Evolutionary conservation across 768 basidiomycete species (phyloP), one percentile per base, ranked within the genome.

Genomic region (Plicaturopsis crispa): DNA sequence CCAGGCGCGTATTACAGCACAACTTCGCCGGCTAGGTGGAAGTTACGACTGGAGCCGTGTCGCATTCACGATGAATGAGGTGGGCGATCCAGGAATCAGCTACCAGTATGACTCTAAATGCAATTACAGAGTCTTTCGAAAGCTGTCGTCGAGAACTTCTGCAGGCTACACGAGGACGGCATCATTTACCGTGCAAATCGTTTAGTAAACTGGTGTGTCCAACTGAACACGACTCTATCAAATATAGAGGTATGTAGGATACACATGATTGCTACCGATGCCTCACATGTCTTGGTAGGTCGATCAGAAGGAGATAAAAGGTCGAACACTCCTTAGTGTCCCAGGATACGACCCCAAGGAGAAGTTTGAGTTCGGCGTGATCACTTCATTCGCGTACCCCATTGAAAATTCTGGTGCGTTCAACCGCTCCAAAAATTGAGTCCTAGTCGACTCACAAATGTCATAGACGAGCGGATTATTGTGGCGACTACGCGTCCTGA

Each of bases 401-500:
- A 79, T 98, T 30, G 89, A 94, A 49, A 75, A 72, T 35, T 90
- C 90, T 18, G 83, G 88, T 83, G 36, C 17, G 8, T 22, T 12
- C 19, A 17, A 17, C 16, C 5, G 11, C 4, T n/a, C n/a, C n/a
- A n/a, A n/a, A n/a, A n/a, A n/a, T n/a, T n/a, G n/a, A n/a, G n/a
- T n/a, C 3, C 0, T 12, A 23, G 8, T 36, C 16, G 12, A 31
- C 23, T 44, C 35, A 6, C 24, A 14, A 36, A 20, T 30, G 17
- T 44, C 4, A 17, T 20, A 84, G 92, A 94, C 38, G 93, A 97
- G 55, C 82, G 71, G 54, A 83, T 99, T 42, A 70, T 96, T 38
- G 81, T 99, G 26, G 94, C 96, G 1, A 99, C 96, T 1, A 98
- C 94, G 4, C 89, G 96, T 67, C 93, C 93, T 0, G 96, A 98